Evolutionary conservation across 2,329 filamentous ascomycete species (phyloP).

Genomic region (Rhynchosporium graminicola): DNA sequence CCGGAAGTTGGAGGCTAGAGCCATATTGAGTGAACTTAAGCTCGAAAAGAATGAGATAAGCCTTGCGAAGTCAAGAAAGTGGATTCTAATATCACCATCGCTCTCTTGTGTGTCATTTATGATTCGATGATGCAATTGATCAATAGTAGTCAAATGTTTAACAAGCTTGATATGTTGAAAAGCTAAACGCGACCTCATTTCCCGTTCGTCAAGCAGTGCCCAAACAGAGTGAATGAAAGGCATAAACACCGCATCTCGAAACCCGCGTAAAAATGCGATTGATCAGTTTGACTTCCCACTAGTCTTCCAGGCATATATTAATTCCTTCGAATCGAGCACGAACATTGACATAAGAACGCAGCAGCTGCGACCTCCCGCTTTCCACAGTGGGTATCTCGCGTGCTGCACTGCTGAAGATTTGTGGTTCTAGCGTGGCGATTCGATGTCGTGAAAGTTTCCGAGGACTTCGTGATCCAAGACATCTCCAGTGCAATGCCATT

Average conservation of each 20-base stretch:
- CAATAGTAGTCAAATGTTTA: not conserved
- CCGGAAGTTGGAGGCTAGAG: not conserved
- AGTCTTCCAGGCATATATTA: not conserved
- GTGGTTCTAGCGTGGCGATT: conserved; percentile 28
- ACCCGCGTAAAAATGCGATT: conserved; percentile 1
- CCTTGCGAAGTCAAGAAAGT: conserved; percentile 5
- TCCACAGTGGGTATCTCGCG: conserved; percentile 25
- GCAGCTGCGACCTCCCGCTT: conserved; percentile 23
- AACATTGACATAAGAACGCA: conserved; percentile 7
- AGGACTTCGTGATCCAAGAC: conserved; percentile 25
- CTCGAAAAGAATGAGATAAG: conserved; percentile 1
- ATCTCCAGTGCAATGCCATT: conserved; percentile 10
- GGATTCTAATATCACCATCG: not conserved
- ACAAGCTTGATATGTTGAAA: not conserved
- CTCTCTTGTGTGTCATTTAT: not conserved
- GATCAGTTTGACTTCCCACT: conserved; percentile 1
- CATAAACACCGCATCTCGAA: conserved; percentile 9
- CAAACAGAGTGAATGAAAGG: not conserved
- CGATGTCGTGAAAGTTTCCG: conserved; percentile 23
- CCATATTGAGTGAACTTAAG: conserved; percentile 10
- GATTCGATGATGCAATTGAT: no score
- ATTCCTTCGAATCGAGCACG: not conserved
- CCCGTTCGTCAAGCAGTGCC: conserved; percentile 4
- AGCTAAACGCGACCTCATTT: conserved; percentile 8
- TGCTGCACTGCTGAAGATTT: conserved; percentile 22